A percentile compares a stretch with the other conserved stretches of the same genome.
phyloP scores from a whole-genome alignment of 495 filamentous ascomycete genomes.

The Rhypophila decipiens region DNA sequence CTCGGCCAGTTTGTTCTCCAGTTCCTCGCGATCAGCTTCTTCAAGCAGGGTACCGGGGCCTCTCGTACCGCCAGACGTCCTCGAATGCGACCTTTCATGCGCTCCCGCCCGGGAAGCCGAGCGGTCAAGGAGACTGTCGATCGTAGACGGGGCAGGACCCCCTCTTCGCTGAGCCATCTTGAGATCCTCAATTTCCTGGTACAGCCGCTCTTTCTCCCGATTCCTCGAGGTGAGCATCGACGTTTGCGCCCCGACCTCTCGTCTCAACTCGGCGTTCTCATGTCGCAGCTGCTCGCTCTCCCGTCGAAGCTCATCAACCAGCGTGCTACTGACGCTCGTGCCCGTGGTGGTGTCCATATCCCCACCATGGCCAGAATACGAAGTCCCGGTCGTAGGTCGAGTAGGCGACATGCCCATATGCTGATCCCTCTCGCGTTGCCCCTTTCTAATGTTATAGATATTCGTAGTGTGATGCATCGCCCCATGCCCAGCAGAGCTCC shows the following conservation, averaged over 20 bases:
- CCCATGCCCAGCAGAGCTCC: no score
- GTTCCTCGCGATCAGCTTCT: slow-evolving; percentile 77
- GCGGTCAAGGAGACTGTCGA: slow-evolving; percentile 87
- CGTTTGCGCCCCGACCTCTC: slow-evolving; percentile 90
- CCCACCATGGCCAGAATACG: no score
- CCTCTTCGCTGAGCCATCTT: slow-evolving; percentile 76
- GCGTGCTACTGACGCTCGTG: slow-evolving; percentile 56
- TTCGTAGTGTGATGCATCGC: slow-evolving; percentile 51
- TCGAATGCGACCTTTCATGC: slow-evolving; percentile 59
- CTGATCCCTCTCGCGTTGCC: slow-evolving; percentile 52
- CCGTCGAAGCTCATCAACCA: slow-evolving; percentile 54
- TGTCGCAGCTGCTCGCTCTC: slow-evolving; percentile 76
- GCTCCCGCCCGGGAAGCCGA: slow-evolving; percentile 77
- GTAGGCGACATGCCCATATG: slow-evolving; percentile 53
- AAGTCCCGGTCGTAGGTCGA: slow-evolving; percentile 56
- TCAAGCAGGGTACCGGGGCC: slow-evolving; percentile 55
- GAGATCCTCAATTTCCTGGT: slow-evolving; percentile 94
- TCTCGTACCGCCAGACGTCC: slow-evolving; percentile 64
- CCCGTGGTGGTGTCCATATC: slow-evolving; percentile 47
- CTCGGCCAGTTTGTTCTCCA: slow-evolving; percentile 74
- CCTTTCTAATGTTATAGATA: slow-evolving; percentile 56
- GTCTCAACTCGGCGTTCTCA: slow-evolving; percentile 86
- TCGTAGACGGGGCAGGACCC: slow-evolving; percentile 53
- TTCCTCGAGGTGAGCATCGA: slow-evolving; percentile 97
- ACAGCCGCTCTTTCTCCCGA: slow-evolving; percentile 86